Percentiles rank a stretch among this genome's conserved stretches.
These are phyloP conservation scores for Venturia aucupariae DNA, from an alignment of 2,329 filamentous ascomycete species.

Conservation along the genomic window DNA sequence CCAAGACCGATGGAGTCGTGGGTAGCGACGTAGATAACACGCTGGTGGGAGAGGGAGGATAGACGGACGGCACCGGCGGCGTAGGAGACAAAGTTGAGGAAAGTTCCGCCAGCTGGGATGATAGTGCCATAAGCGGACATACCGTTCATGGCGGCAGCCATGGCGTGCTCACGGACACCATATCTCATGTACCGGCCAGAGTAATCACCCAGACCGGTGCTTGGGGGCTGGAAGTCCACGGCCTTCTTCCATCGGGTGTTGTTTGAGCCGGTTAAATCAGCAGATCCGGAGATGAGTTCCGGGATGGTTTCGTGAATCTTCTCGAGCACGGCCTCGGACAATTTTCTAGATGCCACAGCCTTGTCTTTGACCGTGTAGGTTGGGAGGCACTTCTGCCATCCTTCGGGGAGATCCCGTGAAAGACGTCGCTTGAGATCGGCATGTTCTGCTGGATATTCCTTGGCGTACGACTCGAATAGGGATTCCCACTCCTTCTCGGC, in stretches of 20 bases:
- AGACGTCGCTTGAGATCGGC: constrained; percentile 75
- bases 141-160: constrained; percentile 93
- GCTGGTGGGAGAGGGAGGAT: constrained; percentile 82
- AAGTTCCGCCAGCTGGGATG: constrained; percentile 89
- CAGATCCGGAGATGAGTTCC: constrained; percentile 90
- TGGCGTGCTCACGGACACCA: constrained; percentile 84
- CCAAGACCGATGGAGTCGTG: constrained; percentile 99
- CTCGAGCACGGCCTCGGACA: constrained; percentile 86
- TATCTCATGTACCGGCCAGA: constrained; percentile 86
- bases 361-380: constrained; percentile 79
- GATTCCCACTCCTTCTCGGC: constrained; percentile 92
- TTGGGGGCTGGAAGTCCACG: constrained; percentile 91
- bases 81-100: constrained; percentile 99
- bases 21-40: constrained; percentile 90
- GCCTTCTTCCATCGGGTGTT: constrained; percentile 97
- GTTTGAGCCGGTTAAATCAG: constrained; percentile 97
- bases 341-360: constrained; percentile 87
- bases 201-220: constrained; percentile 79
- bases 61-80: constrained; percentile 91
- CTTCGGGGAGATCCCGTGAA: constrained; percentile 76
- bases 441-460: constrained; percentile 68
- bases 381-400: constrained; percentile 91
- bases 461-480: constrained; percentile 76
- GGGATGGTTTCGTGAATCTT: constrained; percentile 77
- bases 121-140: constrained; percentile 90